Percentiles rank a stretch among this genome's conserved stretches.
Conservation (phyloP, 352 stramenopile genomes). For the Phytophthora capsici region DNA sequence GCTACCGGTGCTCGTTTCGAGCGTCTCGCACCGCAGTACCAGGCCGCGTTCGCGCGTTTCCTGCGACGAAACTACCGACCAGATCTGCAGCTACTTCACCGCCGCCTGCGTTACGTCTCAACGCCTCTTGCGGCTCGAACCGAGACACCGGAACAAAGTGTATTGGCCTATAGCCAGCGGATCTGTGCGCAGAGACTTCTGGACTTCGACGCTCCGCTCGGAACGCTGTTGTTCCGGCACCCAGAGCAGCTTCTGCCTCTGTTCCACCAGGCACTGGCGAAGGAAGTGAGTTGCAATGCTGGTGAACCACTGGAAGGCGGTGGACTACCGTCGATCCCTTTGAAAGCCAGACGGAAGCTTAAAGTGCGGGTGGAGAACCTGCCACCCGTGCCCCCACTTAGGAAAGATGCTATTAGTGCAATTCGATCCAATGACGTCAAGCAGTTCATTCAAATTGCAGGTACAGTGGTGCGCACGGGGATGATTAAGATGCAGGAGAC, state of each 20-base stretch:
- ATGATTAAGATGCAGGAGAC: conserved; percentile 95
- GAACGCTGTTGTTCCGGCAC: conserved; percentile 88
- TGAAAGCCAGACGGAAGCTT: conserved; percentile 50
- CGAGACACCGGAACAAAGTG: conserved; percentile 1
- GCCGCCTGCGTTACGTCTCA: conserved; percentile 11
- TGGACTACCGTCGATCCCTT: conserved; percentile 36
- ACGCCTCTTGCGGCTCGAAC: not conserved
- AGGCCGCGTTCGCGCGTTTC: conserved; percentile 41
- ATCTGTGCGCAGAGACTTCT: conserved; percentile 85
- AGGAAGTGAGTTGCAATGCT: conserved; percentile 43
- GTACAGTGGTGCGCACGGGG: conserved; percentile 91
- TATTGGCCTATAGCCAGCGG: conserved; percentile 56
- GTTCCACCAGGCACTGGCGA: conserved; percentile 83
- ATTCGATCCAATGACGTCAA: conserved; percentile 93
- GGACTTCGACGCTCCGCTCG: conserved; percentile 76
- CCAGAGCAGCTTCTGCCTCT: conserved; percentile 89
- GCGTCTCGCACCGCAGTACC: conserved; percentile 36
- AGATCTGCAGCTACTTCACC: conserved; percentile 23
- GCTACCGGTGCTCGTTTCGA: conserved; percentile 40
- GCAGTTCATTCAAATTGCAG: conserved; percentile 84
- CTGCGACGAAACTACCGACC: conserved; percentile 32
- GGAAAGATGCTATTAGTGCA: conserved; percentile 88
- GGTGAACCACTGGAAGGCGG: conserved; percentile 15
- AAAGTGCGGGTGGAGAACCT: conserved; percentile 93
- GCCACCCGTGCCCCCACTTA: conserved; percentile 84